Evolutionary conservation across 371 early-diverging fungal genomes (phyloP), one percentile per base, ranked within the genome.

Genomic region (Zancudomyces culisetae): DNA sequence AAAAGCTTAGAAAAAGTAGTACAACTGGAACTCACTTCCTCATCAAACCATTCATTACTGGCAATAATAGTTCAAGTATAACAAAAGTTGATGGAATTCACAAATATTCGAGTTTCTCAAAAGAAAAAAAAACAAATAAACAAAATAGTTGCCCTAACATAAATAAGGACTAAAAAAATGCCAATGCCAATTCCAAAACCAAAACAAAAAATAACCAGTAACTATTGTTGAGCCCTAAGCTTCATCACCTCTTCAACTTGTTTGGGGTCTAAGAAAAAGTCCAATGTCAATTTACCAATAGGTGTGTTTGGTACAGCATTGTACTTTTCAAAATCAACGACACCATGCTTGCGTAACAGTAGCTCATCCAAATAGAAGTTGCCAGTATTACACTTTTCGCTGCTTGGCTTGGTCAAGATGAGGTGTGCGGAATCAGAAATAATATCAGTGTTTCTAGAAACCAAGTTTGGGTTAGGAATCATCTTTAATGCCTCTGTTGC

Each of bases 341-440:
- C 68, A 13, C 81, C 83, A 27, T 73, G 62, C 42, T 67, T 60
- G 28, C 79, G 56, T 58, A 83, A 59, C 18, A 83, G 61, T 35
- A 70, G 47, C 57, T 83, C 84, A 56, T 83, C 84, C 28, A 83
- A 70, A 45, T 63, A 63, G 57, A 83, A 79, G 53, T 83, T 73
- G 51, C 84, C 82, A 21, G 66, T 76, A 52, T 51, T 50, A 42
- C 42, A 41, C 15, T 40, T 29, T n/a, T n/a, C n/a, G n/a, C n/a
- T 41, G 1, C 43, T 52, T 29, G 46, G 29, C 18, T 58, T 63
- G 56, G 73, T 70, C 54, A 81, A 66, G n/a, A 84, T 66, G 27
- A 62, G 53, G 43, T 70, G 63, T 1, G 84, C 84, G 0, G 85
- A 80, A 62, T 85, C 85, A 8, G 83, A 76, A 78, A 85, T 80